A percentile compares a stretch with the other conserved stretches of the same genome.
Conservation (phyloP, 305 asterid species). For the Fraxinus angustifolia region DNA sequence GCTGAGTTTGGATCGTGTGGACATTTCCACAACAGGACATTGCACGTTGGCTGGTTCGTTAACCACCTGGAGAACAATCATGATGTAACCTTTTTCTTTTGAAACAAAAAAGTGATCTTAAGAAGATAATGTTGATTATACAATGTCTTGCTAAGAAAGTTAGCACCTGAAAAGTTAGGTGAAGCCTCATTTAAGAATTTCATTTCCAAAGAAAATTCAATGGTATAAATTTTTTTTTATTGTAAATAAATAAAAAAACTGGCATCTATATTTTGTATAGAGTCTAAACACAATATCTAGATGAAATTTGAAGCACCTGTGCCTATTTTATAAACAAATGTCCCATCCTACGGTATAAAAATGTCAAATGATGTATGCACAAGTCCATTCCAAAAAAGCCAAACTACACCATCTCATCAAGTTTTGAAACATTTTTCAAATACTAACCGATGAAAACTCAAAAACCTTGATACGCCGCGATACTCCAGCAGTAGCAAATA, state of each 20-base stretch:
- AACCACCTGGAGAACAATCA: conserved; percentile 55
- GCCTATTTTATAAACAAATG: neutral
- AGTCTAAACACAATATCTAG: neutral
- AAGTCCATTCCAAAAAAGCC: conserved; percentile 6
- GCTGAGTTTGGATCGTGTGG: conserved; percentile 79
- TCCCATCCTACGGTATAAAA: neutral
- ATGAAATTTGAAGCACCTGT: neutral
- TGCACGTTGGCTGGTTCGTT: conserved; percentile 69
- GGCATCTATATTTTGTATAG: neutral
- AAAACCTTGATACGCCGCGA: conserved; percentile 83
- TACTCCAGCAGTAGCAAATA: conserved; percentile 97
- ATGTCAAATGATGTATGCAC: neutral
- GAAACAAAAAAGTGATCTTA: conserved; percentile 1
- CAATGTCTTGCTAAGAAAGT: conserved; percentile 5
- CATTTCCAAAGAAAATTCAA: neutral
- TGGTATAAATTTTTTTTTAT: neutral
- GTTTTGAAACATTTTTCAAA: conserved; percentile 17
- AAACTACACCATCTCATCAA: conserved; percentile 7
- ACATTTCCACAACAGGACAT: conserved; percentile 82
- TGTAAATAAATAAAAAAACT: neutral
- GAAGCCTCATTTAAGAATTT: conserved; percentile 7
- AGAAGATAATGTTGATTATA: neutral
- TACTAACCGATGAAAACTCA: conserved; percentile 71
- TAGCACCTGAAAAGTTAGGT: neutral
- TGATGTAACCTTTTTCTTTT: neutral